Percentiles rank a stretch among this genome's conserved stretches.
Conservation (phyloP, 169 alveolate species). For the Blepharisma undulans region DNA sequence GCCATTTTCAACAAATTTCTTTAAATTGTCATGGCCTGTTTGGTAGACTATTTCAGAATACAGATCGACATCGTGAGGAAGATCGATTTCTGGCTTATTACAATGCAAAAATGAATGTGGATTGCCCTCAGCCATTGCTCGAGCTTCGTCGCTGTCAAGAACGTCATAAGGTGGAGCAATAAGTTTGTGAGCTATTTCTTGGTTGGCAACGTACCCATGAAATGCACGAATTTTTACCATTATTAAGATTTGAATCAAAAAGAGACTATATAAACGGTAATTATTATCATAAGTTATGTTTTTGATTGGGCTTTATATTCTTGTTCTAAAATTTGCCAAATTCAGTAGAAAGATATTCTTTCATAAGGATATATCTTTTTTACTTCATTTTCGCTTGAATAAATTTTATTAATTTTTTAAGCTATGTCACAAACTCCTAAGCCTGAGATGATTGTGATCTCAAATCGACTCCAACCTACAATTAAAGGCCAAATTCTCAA, state of each 20-base stretch:
- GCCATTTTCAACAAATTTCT: slow-evolving; percentile 43
- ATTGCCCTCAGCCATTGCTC: slow-evolving; percentile 53
- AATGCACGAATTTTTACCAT: slow-evolving; percentile 61
- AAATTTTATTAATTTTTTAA: neutral
- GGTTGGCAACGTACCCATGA: slow-evolving; percentile 48
- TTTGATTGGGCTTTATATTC: too few relatives aligned
- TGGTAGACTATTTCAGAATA: slow-evolving; percentile 46
- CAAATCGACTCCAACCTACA: neutral
- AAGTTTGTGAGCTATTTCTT: slow-evolving; percentile 40
- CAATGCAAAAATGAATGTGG: slow-evolving; percentile 46
- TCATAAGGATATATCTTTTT: too few relatives aligned
- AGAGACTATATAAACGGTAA: too few relatives aligned
- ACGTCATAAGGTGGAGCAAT: slow-evolving; percentile 68
- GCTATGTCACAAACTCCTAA: neutral
- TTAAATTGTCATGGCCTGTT: slow-evolving; percentile 57
- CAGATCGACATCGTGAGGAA: slow-evolving; percentile 48
- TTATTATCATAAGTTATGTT: too few relatives aligned
- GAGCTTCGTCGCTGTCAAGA: slow-evolving; percentile 55
- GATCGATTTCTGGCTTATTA: slow-evolving; percentile 68
- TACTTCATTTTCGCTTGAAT: neutral
- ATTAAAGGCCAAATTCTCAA: neutral
- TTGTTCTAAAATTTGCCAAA: too few relatives aligned
- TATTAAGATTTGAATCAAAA: too few relatives aligned
- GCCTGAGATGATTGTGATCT: neutral
- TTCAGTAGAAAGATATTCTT: too few relatives aligned